Percentiles rank a stretch among this genome's conserved stretches.
Conservation (phyloP, 768 basidiomycete genomes). For the Boletales sp. region DNA sequence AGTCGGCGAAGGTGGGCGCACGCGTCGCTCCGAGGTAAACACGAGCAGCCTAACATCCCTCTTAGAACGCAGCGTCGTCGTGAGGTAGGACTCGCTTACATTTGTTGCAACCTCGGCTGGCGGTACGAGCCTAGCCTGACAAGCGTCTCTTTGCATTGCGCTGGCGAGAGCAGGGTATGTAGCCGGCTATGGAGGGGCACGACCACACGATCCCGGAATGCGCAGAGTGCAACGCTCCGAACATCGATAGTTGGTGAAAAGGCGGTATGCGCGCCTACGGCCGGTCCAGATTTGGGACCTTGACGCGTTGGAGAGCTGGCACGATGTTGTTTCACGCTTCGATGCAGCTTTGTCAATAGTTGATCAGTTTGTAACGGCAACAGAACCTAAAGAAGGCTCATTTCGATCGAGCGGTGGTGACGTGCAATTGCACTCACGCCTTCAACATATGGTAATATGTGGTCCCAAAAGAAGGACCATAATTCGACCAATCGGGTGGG, state of each 20-base stretch:
- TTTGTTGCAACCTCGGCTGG: slow-evolving; percentile 75
- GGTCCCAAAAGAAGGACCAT: slow-evolving; percentile 94
- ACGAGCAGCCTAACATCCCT: slow-evolving; percentile 60
- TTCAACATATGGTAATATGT: slow-evolving; percentile 83
- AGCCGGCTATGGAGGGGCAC: slow-evolving; percentile 59
- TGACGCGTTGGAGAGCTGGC: slow-evolving; percentile 51
- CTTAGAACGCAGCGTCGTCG: slow-evolving; percentile 1
- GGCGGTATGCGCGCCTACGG: slow-evolving; percentile 21
- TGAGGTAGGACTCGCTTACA: slow-evolving; percentile 44
- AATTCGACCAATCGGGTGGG: slow-evolving; percentile 77
- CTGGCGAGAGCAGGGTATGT: slow-evolving; percentile 50
- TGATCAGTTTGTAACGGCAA: slow-evolving; percentile 62
- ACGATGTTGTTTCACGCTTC: slow-evolving; percentile 55
- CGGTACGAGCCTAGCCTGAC: slow-evolving; percentile 54
- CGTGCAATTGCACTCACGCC: slow-evolving; percentile 50
- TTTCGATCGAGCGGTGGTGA: background rate
- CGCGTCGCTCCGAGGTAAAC: slow-evolving; percentile 65
- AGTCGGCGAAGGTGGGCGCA: slow-evolving; percentile 52
- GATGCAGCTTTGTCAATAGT: slow-evolving; percentile 64
- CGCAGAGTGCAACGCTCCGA: slow-evolving; percentile 70
- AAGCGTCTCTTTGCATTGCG: slow-evolving; percentile 53
- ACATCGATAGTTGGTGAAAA: slow-evolving; percentile 68
- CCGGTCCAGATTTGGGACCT: slow-evolving; percentile 37
- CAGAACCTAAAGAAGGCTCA: slow-evolving; percentile 44
- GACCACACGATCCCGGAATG: slow-evolving; percentile 79